Conservation (phyloP, 2,329 filamentous ascomycete genomes). For the Aspergillus fijiensis region DNA sequence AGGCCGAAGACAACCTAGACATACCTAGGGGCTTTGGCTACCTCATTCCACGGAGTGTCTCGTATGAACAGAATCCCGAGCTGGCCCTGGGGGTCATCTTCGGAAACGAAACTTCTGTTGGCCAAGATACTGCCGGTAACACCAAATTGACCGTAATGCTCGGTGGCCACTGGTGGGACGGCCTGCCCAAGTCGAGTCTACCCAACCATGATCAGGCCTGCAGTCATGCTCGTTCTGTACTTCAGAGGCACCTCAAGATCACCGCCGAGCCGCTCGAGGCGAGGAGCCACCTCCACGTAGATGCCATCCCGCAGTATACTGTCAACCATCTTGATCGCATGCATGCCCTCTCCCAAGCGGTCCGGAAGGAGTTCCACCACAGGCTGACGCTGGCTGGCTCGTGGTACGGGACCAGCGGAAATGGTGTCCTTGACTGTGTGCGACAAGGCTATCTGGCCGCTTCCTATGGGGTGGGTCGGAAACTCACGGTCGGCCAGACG, state of each 20-base stretch:
- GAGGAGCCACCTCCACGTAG: constrained; percentile 59
- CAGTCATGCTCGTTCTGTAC: constrained; percentile 65
- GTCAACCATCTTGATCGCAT: constrained; percentile 72
- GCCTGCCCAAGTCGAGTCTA: constrained; percentile 51
- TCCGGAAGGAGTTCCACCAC: constrained; percentile 59
- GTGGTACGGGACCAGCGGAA: constrained; percentile 47
- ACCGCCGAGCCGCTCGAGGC: constrained; percentile 60
- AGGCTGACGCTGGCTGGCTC: constrained; percentile 63
- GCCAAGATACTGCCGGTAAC: constrained; percentile 59
- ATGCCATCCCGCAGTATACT: constrained; percentile 88
- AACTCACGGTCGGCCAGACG: constrained; percentile 17
- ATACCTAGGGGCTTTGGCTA: constrained; percentile 80
- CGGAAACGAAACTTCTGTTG: constrained; percentile 67
- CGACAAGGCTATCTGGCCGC: constrained; percentile 57
- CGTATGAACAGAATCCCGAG: constrained; percentile 73
- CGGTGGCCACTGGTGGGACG: constrained; percentile 88
- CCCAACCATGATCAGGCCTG: constrained; percentile 67
- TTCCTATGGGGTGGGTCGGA: constrained; percentile 39
- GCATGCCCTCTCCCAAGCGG: constrained; percentile 54
- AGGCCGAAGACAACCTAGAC: constrained; percentile 59
- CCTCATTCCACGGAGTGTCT: constrained; percentile 74
- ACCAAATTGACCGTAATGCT: constrained; percentile 94
- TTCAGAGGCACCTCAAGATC: constrained; percentile 74
- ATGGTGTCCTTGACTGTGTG: constrained; percentile 57
- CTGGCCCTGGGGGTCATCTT: constrained; percentile 88